Base-by-base conservation (phyloP, 495 filamentous ascomycete genomes). In the Wilcoxina mikolae region DNA sequence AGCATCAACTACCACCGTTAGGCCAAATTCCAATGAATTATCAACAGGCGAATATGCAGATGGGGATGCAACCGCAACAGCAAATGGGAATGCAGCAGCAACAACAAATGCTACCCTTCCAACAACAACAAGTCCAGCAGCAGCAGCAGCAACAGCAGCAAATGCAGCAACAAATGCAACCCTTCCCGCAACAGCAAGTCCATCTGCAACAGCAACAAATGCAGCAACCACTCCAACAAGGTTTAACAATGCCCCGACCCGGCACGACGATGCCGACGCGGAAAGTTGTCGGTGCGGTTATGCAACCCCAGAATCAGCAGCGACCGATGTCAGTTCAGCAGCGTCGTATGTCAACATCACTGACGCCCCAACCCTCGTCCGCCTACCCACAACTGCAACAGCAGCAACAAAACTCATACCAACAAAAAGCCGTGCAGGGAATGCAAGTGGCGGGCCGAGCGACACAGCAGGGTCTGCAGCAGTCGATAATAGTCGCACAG, bases 71-170 rank as follows among this genome's bases (percentile, higher is more conserved):
- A 31, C 28, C 17, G 27, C 33, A 52, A 17, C 24, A 50, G 47
- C 7, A 28, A 7, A 39, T 52, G 49, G 27, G 39, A 22, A 52
- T 52, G 49, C 17, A 27, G 49, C 47, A 50, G 26, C 15, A 1
- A 17, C 26, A n/a, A n/a, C n/a, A n/a, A n/a, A n/a, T n/a, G n/a
- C n/a, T n/a, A 46, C 23, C 43, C n/a, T 18, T 20, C n/a, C 3
- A 24, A 2, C 43, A 18, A 46, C 23, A 46, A 11, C n/a, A 46
- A 24, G 35, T 5, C 43, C 43, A 18, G 43, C 11, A 27, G 27
- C 11, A 31, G 26, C 47, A 45, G 7, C 47, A 50, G 12, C 47
- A 27, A 4, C 23, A 27, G 15, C 2, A 27, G 12, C 47, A 27
- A 12, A 12, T 25, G 2, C 42, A 45, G 42, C 42, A 45, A 18